A percentile compares a stretch with the other conserved stretches of the same genome.
These are phyloP conservation scores for Cladosporium sp. DNA, from an alignment of 2,329 filamentous ascomycete genomes.

Conservation along the genomic window DNA sequence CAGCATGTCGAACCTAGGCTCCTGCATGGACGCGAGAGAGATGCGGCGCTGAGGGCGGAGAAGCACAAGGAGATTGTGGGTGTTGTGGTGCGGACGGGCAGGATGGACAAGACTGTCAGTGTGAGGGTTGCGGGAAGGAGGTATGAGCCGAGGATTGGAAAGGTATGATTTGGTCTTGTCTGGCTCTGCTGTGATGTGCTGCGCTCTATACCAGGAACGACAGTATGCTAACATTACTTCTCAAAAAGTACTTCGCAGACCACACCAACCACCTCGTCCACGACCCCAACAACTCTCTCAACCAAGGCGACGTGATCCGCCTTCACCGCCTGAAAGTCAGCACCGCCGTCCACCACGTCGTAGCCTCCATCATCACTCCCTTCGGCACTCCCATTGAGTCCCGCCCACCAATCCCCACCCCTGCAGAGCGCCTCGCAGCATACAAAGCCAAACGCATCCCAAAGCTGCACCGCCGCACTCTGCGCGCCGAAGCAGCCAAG, in stretches of 20 bases:
- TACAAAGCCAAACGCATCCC: slow-evolving; percentile 56
- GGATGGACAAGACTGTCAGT: slow-evolving; percentile 77
- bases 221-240: not conserved
- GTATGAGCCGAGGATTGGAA: slow-evolving; percentile 72
- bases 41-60: slow-evolving; percentile 26
- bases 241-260: slow-evolving; percentile 61
- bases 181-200: not conserved
- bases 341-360: slow-evolving; percentile 68
- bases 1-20: slow-evolving; percentile 24
- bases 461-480: slow-evolving; percentile 52
- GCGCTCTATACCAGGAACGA: not conserved
- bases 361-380: slow-evolving; percentile 73
- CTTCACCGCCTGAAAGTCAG: slow-evolving; percentile 70
- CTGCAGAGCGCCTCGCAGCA: slow-evolving; percentile 60
- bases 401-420: slow-evolving; percentile 64
- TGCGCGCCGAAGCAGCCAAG: slow-evolving; percentile 33
- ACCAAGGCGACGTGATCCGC: slow-evolving; percentile 72
- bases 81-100: slow-evolving; percentile 74
- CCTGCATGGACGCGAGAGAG: slow-evolving; percentile 30
- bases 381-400: slow-evolving; percentile 63
- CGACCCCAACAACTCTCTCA: slow-evolving; percentile 73
- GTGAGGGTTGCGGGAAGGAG: slow-evolving; percentile 69
- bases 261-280: slow-evolving; percentile 70
- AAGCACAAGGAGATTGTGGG: slow-evolving; percentile 45
- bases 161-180: slow-evolving; percentile 53